These are phyloP conservation scores for Pseudevernia furfuracea DNA, from an alignment of 495 filamentous ascomycete genomes.

Conservation along the genomic window DNA sequence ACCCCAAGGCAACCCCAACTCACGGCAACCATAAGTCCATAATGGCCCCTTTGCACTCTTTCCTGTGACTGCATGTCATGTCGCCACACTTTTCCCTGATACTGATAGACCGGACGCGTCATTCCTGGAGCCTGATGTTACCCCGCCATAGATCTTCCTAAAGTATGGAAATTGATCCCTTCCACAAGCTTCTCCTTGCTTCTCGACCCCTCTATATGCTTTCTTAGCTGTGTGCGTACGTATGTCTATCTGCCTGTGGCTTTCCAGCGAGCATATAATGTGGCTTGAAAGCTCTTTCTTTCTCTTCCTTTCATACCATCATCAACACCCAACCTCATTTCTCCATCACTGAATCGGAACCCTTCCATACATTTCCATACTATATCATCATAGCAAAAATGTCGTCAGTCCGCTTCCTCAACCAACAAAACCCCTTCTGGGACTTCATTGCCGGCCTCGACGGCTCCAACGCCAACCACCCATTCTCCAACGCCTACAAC, in stretches of 20 bases:
- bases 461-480: conserved; percentile 27
- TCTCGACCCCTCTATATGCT: conserved; percentile 15
- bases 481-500: conserved; percentile 34
- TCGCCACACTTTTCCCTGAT: neutral
- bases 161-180: neutral
- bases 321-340: neutral
- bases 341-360: neutral
- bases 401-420: conserved; percentile 32
- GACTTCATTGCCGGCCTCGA: conserved; percentile 33
- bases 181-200: conserved; percentile 16
- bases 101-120: conserved; percentile 1
- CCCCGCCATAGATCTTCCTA: conserved; percentile 9
- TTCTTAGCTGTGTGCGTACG: conserved; percentile 15
- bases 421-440: conserved; percentile 34
- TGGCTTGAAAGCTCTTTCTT: conserved; percentile 21
- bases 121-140: conserved; percentile 12
- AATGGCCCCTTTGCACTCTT: neutral
- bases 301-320: conserved; percentile 13
- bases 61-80: neutral
- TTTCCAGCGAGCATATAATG: conserved; percentile 22
- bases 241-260: conserved; percentile 24
- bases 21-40: neutral
- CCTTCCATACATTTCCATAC: neutral
- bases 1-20: too few species aligned
- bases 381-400: conserved; percentile 6